phyloP scores from a whole-genome alignment of 73 alveolate species.

The Tetrahymena borealis region DNA sequence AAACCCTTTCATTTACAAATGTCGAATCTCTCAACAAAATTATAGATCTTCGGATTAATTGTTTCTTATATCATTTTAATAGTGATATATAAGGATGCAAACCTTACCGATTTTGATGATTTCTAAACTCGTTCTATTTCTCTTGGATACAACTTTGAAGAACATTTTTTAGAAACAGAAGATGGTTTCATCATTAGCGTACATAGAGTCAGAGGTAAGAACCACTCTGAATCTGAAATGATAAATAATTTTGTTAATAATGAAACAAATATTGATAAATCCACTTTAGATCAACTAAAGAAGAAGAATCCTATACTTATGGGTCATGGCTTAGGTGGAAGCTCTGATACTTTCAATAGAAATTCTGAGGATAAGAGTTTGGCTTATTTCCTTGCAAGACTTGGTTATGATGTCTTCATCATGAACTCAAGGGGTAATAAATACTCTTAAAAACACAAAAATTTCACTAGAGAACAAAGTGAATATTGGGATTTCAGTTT shows the following conservation, averaged over 20 bases:
- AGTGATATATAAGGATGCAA: background rate
- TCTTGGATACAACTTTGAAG: background rate
- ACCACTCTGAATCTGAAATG: background rate
- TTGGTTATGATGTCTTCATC: slow-evolving; percentile 76
- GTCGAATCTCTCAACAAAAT: background rate
- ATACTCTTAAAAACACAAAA: slow-evolving; percentile 52
- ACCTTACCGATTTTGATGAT: background rate
- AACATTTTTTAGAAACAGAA: background rate
- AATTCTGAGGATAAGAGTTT: slow-evolving; percentile 53
- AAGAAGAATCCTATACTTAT: slow-evolving; percentile 49
- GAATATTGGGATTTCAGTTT: slow-evolving; percentile 67
- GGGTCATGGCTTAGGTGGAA: slow-evolving; percentile 75
- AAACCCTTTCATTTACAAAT: background rate
- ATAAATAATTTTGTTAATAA: background rate
- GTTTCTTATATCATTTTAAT: background rate
- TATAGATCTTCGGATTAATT: background rate
- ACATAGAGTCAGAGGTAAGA: background rate
- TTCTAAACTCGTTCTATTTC: background rate
- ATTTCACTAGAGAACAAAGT: slow-evolving; percentile 26
- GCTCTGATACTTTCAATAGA: slow-evolving; percentile 73
- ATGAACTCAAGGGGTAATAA: slow-evolving; percentile 83
- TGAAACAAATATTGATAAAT: background rate
- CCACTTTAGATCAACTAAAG: background rate
- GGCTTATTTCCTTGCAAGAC: slow-evolving; percentile 63
- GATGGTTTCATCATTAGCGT: background rate